A percentile compares a stretch with the other conserved stretches of the same genome.
Conservation (phyloP, 2,329 filamentous ascomycete species). For the Xylariaceae sp. region DNA sequence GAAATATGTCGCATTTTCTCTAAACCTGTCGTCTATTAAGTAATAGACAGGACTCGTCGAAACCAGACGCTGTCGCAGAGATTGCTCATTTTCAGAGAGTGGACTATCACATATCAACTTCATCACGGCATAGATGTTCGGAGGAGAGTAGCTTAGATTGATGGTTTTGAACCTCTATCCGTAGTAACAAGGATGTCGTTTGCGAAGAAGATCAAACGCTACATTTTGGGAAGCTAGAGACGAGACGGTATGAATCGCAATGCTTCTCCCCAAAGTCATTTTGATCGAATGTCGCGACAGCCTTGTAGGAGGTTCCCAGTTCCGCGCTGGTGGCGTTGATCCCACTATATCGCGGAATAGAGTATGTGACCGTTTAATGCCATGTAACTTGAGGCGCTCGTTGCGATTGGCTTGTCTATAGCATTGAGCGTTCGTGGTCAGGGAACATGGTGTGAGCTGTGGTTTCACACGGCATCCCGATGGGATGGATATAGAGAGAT, state of each 20-base stretch:
- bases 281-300: not conserved
- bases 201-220: not conserved
- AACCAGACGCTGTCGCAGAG: not conserved
- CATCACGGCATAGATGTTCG: not conserved
- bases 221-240: not conserved
- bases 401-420: slow-evolving; percentile 7
- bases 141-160: not conserved
- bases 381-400: not conserved
- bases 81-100: not conserved
- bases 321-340: slow-evolving; percentile 3
- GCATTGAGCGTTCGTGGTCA: slow-evolving; percentile 2
- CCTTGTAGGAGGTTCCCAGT: too few relatives aligned
- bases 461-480: not conserved
- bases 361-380: slow-evolving; percentile 4
- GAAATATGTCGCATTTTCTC: not conserved
- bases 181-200: not conserved
- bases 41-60: not conserved
- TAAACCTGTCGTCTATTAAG: not conserved
- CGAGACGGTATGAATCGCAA: not conserved
- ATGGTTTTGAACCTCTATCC: not conserved
- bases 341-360: slow-evolving; percentile 3
- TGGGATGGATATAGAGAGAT: not conserved
- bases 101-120: not conserved
- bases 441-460: not conserved
- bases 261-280: not conserved